phyloP scores from a whole-genome alignment of 2,329 filamentous ascomycete species.

The Neonectria magnoliae region DNA sequence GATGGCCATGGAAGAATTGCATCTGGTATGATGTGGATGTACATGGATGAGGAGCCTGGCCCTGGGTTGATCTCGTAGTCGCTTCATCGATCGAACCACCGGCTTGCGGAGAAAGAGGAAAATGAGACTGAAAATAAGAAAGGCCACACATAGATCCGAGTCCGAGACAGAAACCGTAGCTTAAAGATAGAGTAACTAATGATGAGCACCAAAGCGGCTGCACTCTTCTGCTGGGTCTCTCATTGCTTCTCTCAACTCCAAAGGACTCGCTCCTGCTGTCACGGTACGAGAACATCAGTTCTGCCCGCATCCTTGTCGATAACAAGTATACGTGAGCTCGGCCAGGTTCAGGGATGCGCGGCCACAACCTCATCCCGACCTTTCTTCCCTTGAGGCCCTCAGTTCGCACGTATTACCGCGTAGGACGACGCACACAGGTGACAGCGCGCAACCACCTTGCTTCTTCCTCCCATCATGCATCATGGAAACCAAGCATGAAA shows the following conservation, averaged over 20 bases:
- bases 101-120: neutral
- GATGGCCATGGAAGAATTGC: neutral
- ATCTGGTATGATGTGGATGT: conserved; percentile 27
- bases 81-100: conserved; percentile 28
- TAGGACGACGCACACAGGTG: neutral
- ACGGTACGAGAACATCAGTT: conserved; percentile 8
- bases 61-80: conserved; percentile 15
- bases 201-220: neutral
- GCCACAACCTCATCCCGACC: conserved; percentile 22
- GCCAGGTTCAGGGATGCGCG: conserved; percentile 31
- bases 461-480: conserved; percentile 18
- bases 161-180: conserved; percentile 4
- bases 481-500: conserved; percentile 1
- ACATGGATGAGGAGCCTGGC: conserved; percentile 17
- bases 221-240: neutral
- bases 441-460: conserved; percentile 14
- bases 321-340: conserved; percentile 15
- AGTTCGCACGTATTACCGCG: conserved; percentile 4
- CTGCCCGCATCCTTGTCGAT: conserved; percentile 11
- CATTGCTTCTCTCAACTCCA: neutral
- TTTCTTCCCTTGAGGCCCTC: neutral
- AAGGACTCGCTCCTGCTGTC: conserved; percentile 1
- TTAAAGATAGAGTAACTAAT: neutral
- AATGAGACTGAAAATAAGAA: neutral
- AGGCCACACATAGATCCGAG: neutral